Conservation (phyloP, 2,329 filamentous ascomycete genomes). For the Dactylonectria estremocensis region DNA sequence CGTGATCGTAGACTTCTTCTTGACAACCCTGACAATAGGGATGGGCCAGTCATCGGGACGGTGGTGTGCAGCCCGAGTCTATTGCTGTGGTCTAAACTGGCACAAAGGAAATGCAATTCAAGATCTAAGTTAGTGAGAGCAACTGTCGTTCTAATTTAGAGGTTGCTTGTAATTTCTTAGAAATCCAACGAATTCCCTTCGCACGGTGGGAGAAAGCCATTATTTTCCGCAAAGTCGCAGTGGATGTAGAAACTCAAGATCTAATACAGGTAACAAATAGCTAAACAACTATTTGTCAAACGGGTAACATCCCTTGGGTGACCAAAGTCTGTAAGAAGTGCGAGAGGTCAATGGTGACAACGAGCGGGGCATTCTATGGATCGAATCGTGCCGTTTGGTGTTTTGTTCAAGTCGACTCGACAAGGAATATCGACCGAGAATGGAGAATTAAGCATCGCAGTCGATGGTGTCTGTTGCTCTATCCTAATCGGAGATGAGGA, state of each 20-base stretch:
- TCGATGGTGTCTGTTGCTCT: conserved; percentile 13
- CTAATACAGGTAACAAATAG: no score
- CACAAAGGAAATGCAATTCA: no score
- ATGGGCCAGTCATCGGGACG: no score
- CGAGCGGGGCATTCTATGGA: background rate
- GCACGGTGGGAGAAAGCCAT: conserved; percentile 8
- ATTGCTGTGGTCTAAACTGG: no score
- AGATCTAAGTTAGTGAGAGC: no score
- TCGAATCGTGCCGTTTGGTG: background rate
- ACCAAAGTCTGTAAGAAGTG: conserved; percentile 9
- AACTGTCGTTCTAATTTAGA: background rate
- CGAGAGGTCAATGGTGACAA: conserved; percentile 6
- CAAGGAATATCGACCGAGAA: background rate
- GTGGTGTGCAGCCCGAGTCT: no score
- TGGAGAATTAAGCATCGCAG: background rate
- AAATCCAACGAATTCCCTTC: conserved; percentile 1
- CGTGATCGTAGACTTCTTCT: background rate
- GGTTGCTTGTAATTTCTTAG: conserved; percentile 2
- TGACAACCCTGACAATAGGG: background rate
- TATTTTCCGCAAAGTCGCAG: conserved; percentile 12
- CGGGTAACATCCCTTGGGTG: background rate
- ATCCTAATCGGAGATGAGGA: conserved; percentile 15
- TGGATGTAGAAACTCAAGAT: conserved; percentile 14
- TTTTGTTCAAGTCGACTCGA: background rate
- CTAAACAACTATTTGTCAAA: no score